Base-by-base conservation (phyloP, 2,329 filamentous ascomycete genomes). In the Alternaria metachromatica region DNA sequence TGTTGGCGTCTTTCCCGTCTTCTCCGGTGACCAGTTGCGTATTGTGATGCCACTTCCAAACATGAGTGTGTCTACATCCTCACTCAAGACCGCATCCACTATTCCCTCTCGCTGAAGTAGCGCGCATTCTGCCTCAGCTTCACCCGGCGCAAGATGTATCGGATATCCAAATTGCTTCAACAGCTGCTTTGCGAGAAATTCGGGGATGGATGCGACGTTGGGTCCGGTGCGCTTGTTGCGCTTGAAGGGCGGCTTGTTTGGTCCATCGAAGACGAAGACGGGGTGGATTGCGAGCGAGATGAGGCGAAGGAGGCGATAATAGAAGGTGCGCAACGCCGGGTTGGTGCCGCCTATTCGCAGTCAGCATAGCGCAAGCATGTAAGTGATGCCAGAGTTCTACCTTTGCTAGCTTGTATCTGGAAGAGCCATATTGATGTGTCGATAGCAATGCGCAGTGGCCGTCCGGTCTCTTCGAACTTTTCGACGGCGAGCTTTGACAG, bases 401-500 rank as follows among this genome's bases (percentile, higher is more conserved):
- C 93, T 82, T 89, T 89, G 18, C 92, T 92, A 13, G 93, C 90
- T 76, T 97, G 94, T 12, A 90, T 90, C 76, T 99, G 96, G 76
- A 97, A 98, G 48, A 97, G 91, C 96, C 96, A 99, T 76, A 99
- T 98, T 3, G 94, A 93, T 71, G 97, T 92, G 77, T 99, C 96
- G 68, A 99, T 92, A 43, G 96, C 96, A 50, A 99, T 85, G 44
- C 94, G 90, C 44, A 98, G 84, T 0, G 94, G 94, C 2, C 90
- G 87, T 23, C 87, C 86, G 11, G 88, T 89, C 58, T 86, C 81
- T 73, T 93, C 88, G 67, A 96, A 87, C 70, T 92, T 90, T 51
- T 94, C 88, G 49, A 94, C 86, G 28, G 94, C 91, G 55, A 98
- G 86, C 76, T 93, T 96, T 33, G 92, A 89, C 10, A 99, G 86